Base-by-base conservation (phyloP, 78 protist species). In the Guillardia theta region DNA sequence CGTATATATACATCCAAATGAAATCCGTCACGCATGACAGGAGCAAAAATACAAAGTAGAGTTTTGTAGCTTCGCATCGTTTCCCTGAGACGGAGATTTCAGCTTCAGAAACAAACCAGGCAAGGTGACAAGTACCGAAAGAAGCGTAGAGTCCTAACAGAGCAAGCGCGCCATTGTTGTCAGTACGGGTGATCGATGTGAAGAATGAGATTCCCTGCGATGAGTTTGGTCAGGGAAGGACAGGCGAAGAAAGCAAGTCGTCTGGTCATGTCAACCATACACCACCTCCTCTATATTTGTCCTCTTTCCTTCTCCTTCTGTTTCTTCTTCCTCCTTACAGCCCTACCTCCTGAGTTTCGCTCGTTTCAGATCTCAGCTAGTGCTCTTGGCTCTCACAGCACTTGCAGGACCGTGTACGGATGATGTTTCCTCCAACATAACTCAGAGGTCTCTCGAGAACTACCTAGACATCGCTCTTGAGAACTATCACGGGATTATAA, bases 1-100 rank as follows among this genome's bases (percentile, higher is more conserved):
- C 93, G 62, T 88, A 88, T 15, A 88, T 88, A 15, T 48, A 27
- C 93, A 88, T 88, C 93, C 93, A 88, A 1, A 88, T 46, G 39
- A 88, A 46, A 27, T 88, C 93, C 19, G 93, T 88, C 41, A 88
- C n/a, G 64, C n/a, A 33, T 41, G 70, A 48, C 4, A 88, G 93
- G 64, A 45, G 33, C 33, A 88, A 43, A 41, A 88, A 88, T 19
- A 88, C 39, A 33, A 88, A 88, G 64, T 88, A 88, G 33, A 88
- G 93, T 33, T 88, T 88, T 24, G 62, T 43, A 10, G 93, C 76
- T 41, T 88, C 93, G 19, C 43, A 30, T 41, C 33, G 46, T 30
- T 64, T 30, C 27, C 62, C 46, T 70, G 87, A 12, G 78, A 64
- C 12, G 41, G 41, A 6, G 10, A 50, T 19, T 33, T 5, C 8